Percentiles rank a stretch among this genome's conserved stretches.
Conservation (phyloP, 2,329 filamentous ascomycete species). For the Hymenoscyphus linearis region DNA sequence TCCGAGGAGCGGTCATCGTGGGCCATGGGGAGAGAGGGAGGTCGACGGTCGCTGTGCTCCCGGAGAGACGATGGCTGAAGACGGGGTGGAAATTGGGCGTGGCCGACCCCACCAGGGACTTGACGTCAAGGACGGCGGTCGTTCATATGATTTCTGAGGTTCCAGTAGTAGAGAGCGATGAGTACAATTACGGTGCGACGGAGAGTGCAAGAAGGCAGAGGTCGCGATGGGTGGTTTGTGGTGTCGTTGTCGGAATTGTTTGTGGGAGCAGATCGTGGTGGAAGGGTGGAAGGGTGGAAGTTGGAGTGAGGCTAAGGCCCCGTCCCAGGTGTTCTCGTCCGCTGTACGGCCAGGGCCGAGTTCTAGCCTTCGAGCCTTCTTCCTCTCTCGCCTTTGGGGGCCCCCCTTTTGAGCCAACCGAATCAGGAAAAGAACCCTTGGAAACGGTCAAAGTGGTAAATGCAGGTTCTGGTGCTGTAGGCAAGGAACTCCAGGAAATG, state of each 20-base stretch:
- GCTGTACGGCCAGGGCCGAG: not conserved
- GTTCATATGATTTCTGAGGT: conserved; percentile 12
- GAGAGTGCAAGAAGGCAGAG: not conserved
- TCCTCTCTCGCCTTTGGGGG: no score
- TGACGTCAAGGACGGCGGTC: conserved; percentile 16
- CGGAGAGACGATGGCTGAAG: not conserved
- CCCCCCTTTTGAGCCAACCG: not conserved
- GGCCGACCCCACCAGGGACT: conserved; percentile 15
- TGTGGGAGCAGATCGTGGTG: not conserved
- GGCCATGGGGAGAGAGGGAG: not conserved
- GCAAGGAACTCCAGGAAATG: not conserved
- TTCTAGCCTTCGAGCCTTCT: no score
- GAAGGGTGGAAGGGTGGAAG: not conserved
- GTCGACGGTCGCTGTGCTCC: not conserved
- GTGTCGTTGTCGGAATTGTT: not conserved
- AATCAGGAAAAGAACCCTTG: not conserved
- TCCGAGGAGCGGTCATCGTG: conserved; percentile 2
- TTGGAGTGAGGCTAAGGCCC: not conserved
- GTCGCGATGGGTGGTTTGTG: not conserved
- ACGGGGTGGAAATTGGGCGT: conserved; percentile 8
- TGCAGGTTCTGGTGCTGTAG: not conserved
- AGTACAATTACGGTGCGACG: not conserved
- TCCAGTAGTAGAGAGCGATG: not conserved
- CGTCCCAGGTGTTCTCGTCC: not conserved
- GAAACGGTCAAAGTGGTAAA: not conserved